Base-by-base conservation (phyloP, 306 rosid species). In the Cucurbita ficifolia region DNA sequence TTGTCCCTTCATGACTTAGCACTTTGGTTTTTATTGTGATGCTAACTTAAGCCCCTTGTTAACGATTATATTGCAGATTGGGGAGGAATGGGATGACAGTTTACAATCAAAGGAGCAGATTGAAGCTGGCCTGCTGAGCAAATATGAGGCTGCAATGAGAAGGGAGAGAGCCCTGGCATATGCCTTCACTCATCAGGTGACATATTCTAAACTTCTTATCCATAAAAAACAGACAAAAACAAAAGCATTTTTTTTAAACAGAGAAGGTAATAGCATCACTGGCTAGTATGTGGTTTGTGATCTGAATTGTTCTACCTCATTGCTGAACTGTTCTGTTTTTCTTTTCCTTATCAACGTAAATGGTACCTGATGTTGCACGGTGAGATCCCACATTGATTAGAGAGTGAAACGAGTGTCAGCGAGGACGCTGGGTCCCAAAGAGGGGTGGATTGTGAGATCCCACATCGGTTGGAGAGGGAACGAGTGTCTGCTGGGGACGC, bases 31-130 rank as follows among this genome's bases (percentile, higher is more conserved):
- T 10, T n/a, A 18, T 65, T 61, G 22, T 60, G 45, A 6, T 59
- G 42, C 43, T 60, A 36, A 61, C 6, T 63, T 63, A 38, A 63
- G 70, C 50, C 70, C 69, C 1, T 39, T 16, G 50, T 65, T 39
- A n/a, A 38, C 3, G 14, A 39, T 68, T 13, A 46, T 19, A 24
- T 29, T 53, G 78, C 87, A 95, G 99, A 87, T 89, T 77, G 99
- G 88, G 68, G 99, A 91, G 84, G 96, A 89, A 84, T 95, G 99
- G 99, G 99, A 95, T 83, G 91, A 86, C 82, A 95, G 97, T 88
- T 24, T 86, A 38, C 97, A 91, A 81, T 95, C 99, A 45, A 95
- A 89, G 85, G 99, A 91, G 79, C 99, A 91, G 85, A 82, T 91
- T 48, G 99, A 95, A 81, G 96, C 99, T 53, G 80, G 78, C 80